Evolutionary conservation across 768 basidiomycete species (phyloP), one percentile per base, ranked within the genome.

Genomic region (Boletus bicolor): DNA sequence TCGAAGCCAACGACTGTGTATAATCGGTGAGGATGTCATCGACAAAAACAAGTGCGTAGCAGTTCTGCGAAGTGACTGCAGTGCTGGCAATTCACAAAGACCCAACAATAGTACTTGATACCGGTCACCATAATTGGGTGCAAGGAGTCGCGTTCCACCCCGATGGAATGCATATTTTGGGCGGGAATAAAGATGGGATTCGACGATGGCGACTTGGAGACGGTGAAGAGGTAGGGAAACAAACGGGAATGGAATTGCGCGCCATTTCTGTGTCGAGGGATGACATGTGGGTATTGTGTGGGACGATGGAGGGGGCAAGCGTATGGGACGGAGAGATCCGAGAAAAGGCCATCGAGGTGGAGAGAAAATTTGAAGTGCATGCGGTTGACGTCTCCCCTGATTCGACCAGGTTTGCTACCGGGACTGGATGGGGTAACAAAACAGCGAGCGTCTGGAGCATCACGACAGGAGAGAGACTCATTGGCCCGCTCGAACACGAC

Each of bases 81-180:
- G n/a, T 28, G n/a, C n/a, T 51, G 39, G 51, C 24, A 0, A 35
- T 5, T 28, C 24, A 26, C 11, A 21, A 21, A 54, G 53, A 15
- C 32, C 38, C 17, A 9, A 28, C 19, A 6, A 43, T 5, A 5
- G 34, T 21, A 8, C 39, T 54, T 9, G 30, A 48, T 41, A 38
- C 12, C n/a, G 35, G 38, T 14, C 1, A 0, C 26, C 21, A 0
- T 1, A 24, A 19, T 11, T 35, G 35, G 1, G 41, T 57, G 12
- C 26, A 28, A 12, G 7, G 44, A 7, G n/a, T 56, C 14, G 24
- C 32, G 2, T 57, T 56, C 32, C 43, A 57, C n/a, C 48, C 56
- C 1, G 48, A 49, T 7, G 47, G 54, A n/a, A 26, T 15, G 1
- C 54, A 56, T 21, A n/a, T 49, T 14, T 7, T 45, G 11, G 3